phyloP scores from a whole-genome alignment of 441 rosid species.

The Pelargonium cotyledonis region DNA sequence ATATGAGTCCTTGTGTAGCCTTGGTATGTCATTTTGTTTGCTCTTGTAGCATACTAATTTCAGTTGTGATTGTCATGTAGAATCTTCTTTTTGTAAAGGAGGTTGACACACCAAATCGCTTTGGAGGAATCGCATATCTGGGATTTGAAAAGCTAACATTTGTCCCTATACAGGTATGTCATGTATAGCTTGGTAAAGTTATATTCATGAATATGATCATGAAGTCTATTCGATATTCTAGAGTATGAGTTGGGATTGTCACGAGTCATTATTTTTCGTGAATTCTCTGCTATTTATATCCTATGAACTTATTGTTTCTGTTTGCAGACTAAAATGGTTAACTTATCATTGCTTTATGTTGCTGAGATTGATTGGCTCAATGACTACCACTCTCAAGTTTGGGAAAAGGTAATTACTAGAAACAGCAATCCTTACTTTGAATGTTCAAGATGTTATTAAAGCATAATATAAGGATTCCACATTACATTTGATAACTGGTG shows the following conservation, averaged over 20 bases:
- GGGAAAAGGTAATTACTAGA: conserved; percentile 66
- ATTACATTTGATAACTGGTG: too few relatives aligned
- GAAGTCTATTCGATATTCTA: background rate
- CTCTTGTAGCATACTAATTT: conserved; percentile 3
- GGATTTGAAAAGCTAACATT: conserved; percentile 89
- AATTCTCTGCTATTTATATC: background rate
- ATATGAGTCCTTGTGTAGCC: background rate
- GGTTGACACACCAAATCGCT: conserved; percentile 66
- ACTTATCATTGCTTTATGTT: conserved; percentile 49
- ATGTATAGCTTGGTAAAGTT: background rate
- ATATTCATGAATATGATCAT: background rate
- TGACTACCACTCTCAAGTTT: conserved; percentile 68
- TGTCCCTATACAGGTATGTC: conserved; percentile 75
- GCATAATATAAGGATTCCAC: too few relatives aligned
- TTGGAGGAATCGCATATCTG: conserved; percentile 69
- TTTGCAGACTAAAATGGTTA: conserved; percentile 67
- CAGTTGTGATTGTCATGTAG: conserved; percentile 32
- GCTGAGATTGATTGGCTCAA: conserved; percentile 77
- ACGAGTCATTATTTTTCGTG: background rate
- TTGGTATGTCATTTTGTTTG: background rate
- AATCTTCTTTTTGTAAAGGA: conserved; percentile 72
- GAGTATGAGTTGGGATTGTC: background rate
- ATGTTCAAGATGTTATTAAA: background rate
- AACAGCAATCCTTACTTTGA: background rate
- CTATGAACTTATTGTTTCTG: conserved; percentile 5